Evolutionary conservation across 441 rosid species (phyloP).

Genomic region (Breynia disticha): DNA sequence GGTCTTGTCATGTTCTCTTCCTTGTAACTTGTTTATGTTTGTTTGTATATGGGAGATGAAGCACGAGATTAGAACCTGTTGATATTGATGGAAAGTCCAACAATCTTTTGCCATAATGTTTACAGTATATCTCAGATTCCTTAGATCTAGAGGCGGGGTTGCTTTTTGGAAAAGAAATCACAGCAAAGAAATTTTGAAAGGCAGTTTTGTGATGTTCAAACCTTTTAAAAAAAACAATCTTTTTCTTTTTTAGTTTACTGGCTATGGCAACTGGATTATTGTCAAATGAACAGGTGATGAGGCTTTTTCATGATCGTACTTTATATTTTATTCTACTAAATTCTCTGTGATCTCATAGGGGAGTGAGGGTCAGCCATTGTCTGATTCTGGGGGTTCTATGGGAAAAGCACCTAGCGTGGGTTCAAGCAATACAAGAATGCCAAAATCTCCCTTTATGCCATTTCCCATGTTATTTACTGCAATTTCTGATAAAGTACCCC

Average conservation of each 20-base stretch:
- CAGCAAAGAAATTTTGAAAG: background rate
- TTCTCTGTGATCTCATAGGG: constrained; percentile 22
- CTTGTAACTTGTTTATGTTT: background rate
- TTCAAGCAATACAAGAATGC: constrained; percentile 47
- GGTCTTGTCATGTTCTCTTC: background rate
- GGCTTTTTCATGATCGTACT: background rate
- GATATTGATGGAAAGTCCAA: too few relatives aligned
- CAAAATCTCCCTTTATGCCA: constrained; percentile 96
- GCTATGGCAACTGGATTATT: background rate
- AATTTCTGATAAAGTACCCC: constrained; percentile 53
- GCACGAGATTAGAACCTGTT: too few relatives aligned
- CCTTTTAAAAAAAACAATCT: background rate
- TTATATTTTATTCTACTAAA: background rate
- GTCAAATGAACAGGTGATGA: background rate
- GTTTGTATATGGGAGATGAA: background rate
- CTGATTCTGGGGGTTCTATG: constrained; percentile 28
- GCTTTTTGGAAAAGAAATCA: background rate
- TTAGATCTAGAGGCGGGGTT: too few relatives aligned
- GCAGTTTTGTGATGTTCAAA: background rate
- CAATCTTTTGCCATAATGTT: too few relatives aligned
- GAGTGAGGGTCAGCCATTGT: constrained; percentile 19
- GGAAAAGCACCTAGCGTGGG: constrained; percentile 45
- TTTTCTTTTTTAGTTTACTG: background rate
- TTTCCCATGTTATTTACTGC: constrained; percentile 79
- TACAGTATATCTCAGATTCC: too few relatives aligned